phyloP scores from a whole-genome alignment of 106 monocot species.

The Phalaenopsis equestris region DNA sequence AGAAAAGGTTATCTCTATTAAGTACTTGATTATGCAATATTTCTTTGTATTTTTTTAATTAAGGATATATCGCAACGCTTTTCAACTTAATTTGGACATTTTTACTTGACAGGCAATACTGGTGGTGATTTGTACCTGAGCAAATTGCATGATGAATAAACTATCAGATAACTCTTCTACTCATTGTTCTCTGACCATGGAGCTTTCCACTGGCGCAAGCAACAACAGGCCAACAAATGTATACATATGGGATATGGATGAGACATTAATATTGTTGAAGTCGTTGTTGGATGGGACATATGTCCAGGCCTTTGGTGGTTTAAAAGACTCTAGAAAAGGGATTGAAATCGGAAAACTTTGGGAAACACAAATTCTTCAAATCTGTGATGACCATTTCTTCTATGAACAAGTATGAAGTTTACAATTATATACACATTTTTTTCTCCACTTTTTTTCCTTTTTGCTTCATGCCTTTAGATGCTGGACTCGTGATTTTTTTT shows the following conservation, averaged over 20 bases:
- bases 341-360: constrained; percentile 65
- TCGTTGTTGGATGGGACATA: constrained; percentile 80
- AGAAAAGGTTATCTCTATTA: neutral
- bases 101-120: neutral
- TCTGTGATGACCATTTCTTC: constrained; percentile 72
- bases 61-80: neutral
- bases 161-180: neutral
- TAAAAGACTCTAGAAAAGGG: constrained; percentile 58
- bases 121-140: neutral
- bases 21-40: neutral
- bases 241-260: constrained; percentile 96
- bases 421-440: neutral
- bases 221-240: constrained; percentile 32
- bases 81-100: neutral
- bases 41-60: neutral
- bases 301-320: constrained; percentile 51
- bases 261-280: constrained; percentile 84
- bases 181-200: constrained; percentile 3
- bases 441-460: neutral
- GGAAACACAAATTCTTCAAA: constrained; percentile 82
- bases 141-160: constrained; percentile 1
- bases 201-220: constrained; percentile 1
- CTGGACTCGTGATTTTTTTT: neutral
- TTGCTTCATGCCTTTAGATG: neutral
- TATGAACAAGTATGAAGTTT: constrained; percentile 68